phyloP scores from a whole-genome alignment of 805 yeast species.

The Pichia cephalocereana region DNA sequence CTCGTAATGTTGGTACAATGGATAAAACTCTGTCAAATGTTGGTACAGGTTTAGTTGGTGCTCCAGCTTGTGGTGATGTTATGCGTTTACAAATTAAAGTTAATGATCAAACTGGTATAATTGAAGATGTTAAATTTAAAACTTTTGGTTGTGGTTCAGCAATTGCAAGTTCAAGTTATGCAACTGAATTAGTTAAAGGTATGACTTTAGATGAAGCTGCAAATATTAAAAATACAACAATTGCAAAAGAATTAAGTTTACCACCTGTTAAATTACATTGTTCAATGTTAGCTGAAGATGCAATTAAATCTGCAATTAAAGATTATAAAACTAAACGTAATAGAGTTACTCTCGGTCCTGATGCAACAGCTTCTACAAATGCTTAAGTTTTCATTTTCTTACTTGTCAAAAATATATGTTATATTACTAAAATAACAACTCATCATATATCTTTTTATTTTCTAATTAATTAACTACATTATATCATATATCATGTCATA shows the following conservation, averaged over 20 bases:
- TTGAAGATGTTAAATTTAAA: constrained; percentile 92
- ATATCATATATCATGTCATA: no score
- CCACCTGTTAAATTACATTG: constrained; percentile 98
- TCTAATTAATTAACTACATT: no score
- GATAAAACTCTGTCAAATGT: constrained; percentile 69
- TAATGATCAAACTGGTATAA: constrained; percentile 79
- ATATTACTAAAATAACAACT: no score
- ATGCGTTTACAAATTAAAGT: constrained; percentile 96
- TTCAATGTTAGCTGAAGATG: constrained; percentile 98
- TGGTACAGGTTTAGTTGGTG: constrained; percentile 97
- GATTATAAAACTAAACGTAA: constrained; percentile 83
- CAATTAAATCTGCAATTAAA: constrained; percentile 93
- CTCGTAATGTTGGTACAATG: constrained; percentile 92
- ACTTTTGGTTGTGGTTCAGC: constrained; percentile 99
- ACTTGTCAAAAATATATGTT: no score
- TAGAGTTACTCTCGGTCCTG: constrained; percentile 56
- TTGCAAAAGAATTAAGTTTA: constrained; percentile 87
- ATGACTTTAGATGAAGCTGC: constrained; percentile 91
- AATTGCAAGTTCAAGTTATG: constrained; percentile 90
- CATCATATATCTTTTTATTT: no score
- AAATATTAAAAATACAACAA: constrained; percentile 83
- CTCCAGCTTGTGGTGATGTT: constrained; percentile 99
- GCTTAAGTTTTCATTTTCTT: neutral
- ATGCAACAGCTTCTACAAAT: constrained; percentile 22
- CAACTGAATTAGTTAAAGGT: constrained; percentile 92